Conservation (phyloP, 2,329 filamentous ascomycete genomes). For the Thielaviopsis punctulata region DNA sequence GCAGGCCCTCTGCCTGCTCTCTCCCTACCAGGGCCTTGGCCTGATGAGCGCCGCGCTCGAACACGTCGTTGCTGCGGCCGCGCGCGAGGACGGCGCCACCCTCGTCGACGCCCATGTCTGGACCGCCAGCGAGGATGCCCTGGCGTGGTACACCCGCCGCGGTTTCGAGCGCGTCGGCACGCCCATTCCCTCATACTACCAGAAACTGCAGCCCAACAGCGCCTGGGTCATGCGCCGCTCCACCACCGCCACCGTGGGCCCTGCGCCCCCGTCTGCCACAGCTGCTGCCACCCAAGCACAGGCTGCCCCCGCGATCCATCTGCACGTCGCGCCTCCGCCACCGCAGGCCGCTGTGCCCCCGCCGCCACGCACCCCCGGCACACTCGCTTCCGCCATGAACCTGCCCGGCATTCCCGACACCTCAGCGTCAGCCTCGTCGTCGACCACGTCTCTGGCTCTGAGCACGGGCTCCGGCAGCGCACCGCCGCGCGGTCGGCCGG, state of each 20-base stretch:
- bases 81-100: constrained; percentile 22
- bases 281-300: too few relatives aligned
- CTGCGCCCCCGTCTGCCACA: too few relatives aligned
- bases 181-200: constrained; percentile 41
- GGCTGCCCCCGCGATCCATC: constrained; percentile 1
- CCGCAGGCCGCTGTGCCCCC: constrained; percentile 12
- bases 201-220: constrained; percentile 41
- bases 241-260: constrained; percentile 15
- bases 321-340: constrained; percentile 24
- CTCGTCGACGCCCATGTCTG: constrained; percentile 49
- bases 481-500: constrained; percentile 14
- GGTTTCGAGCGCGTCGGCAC: constrained; percentile 34
- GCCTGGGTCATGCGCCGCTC: constrained; percentile 41
- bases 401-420: not conserved
- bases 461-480: constrained; percentile 10
- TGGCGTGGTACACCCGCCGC: constrained; percentile 43
- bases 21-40: constrained; percentile 44
- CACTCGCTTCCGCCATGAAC: constrained; percentile 1
- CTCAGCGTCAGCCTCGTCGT: constrained; percentile 20
- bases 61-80: constrained; percentile 27
- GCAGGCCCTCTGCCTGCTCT: constrained; percentile 44
- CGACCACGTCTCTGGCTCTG: constrained; percentile 18
- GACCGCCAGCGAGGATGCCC: constrained; percentile 46
- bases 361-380: constrained; percentile 12
- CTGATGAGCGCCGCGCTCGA: constrained; percentile 40